Evolutionary conservation across 768 basidiomycete species (phyloP).

Genomic region (Hypholoma sublateritium): DNA sequence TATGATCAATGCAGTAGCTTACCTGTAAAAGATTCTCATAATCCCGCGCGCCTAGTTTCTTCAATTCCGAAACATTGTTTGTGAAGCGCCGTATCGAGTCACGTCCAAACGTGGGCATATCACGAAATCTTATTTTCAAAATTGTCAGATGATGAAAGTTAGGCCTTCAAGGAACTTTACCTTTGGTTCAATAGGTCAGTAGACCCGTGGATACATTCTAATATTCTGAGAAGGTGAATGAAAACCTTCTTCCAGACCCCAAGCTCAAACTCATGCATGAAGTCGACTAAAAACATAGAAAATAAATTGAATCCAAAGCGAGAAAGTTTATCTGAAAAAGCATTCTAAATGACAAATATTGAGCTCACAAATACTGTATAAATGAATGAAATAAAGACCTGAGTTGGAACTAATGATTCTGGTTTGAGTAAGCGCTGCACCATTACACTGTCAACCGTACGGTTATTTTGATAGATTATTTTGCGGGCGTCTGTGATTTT

Average conservation of each 20-base stretch:
- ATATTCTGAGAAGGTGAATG: constrained; percentile 32
- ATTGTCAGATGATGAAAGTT: not conserved
- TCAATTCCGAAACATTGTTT: constrained; percentile 24
- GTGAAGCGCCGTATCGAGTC: constrained; percentile 25
- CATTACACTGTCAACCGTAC: no score
- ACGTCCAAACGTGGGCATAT: constrained; percentile 14
- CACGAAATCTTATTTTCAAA: constrained; percentile 9
- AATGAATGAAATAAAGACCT: not conserved
- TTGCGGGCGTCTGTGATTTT: no score
- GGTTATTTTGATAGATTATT: no score
- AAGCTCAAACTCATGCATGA: constrained; percentile 42
- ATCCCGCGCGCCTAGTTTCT: constrained; percentile 27
- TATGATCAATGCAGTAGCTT: no score
- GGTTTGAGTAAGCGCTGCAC: no score
- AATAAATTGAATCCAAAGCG: constrained; percentile 25
- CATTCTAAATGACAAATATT: not conserved
- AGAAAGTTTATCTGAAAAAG: constrained; percentile 13
- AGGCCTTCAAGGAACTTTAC: no score
- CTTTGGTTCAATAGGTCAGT: no score
- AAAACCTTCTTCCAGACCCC: constrained; percentile 37
- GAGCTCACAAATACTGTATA: no score
- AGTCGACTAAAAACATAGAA: no score
- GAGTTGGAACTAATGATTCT: not conserved
- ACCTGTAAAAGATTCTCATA: constrained; percentile 36
- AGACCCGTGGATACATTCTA: constrained; percentile 17